Evolutionary conservation across 108 stramenopile species (phyloP).

Genomic region (Ochromonas danica): DNA sequence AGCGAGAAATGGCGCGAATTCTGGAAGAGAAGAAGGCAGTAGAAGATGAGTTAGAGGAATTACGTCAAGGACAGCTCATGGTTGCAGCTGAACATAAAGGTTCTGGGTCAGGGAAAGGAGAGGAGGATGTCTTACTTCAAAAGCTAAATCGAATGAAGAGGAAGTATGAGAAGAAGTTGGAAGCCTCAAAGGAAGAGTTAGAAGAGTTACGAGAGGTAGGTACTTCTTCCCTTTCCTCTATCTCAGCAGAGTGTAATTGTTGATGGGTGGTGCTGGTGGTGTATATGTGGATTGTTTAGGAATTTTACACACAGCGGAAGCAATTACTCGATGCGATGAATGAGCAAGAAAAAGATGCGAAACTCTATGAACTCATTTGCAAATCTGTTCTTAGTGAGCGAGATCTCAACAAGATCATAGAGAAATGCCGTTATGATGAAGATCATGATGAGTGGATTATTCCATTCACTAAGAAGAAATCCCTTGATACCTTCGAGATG

Average conservation of each 20-base stretch:
- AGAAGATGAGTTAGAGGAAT: neutral
- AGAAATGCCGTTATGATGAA: slow-evolving; percentile 31
- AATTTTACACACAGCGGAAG: neutral
- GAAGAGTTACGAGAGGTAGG: neutral
- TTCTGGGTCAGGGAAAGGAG: neutral
- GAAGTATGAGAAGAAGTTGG: neutral
- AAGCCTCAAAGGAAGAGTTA: neutral
- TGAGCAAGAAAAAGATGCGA: neutral
- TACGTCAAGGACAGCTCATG: neutral
- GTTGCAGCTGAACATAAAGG: neutral
- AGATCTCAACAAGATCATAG: neutral
- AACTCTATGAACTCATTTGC: neutral
- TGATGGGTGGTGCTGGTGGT: too few species aligned
- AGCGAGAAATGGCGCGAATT: neutral
- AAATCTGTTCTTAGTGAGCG: neutral
- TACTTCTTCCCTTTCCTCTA: too few species aligned
- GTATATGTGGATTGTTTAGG: too few species aligned
- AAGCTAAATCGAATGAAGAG: neutral
- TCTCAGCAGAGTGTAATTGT: too few species aligned
- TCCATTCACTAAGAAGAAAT: neutral
- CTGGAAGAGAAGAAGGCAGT: neutral
- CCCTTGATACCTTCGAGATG: neutral
- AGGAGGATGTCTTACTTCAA: neutral
- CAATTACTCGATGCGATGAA: neutral
- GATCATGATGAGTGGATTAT: slow-evolving; percentile 23